These are phyloP conservation scores for Bipolaris sorokiniana DNA, from an alignment of 2,329 filamentous ascomycete species.

Conservation along the genomic window DNA sequence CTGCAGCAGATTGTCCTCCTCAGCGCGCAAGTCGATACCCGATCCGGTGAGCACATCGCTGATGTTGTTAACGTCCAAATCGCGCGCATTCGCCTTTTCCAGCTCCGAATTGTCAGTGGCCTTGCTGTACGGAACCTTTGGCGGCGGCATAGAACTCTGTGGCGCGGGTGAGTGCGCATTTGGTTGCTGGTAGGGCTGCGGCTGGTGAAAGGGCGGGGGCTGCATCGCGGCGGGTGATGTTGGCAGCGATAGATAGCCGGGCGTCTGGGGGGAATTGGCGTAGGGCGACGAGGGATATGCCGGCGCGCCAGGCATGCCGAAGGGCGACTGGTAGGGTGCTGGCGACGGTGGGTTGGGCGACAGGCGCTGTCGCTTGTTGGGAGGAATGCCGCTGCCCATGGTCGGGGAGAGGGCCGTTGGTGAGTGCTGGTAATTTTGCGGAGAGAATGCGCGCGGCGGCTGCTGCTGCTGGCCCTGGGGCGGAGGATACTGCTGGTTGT, in stretches of 20 bases:
- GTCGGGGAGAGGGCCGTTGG: conserved; percentile 59
- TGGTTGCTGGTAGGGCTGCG: conserved; percentile 52
- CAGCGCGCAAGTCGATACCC: conserved; percentile 84
- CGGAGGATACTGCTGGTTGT: conserved; percentile 40
- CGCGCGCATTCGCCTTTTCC: conserved; percentile 61
- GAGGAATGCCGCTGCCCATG: conserved; percentile 58
- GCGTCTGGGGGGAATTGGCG: conserved; percentile 40
- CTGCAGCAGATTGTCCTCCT: conserved; percentile 80
- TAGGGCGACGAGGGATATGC: conserved; percentile 49
- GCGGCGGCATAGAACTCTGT: conserved; percentile 64
- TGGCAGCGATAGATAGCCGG: conserved; percentile 40
- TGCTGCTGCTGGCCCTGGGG: conserved; percentile 29
- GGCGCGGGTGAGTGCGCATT: conserved; percentile 31
- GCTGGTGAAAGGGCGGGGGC: conserved; percentile 57
- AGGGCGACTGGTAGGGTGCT: conserved; percentile 52
- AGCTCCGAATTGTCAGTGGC: conserved; percentile 50
- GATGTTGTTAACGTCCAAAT: conserved; percentile 71
- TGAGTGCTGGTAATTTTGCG: conserved; percentile 55
- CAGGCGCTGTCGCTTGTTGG: conserved; percentile 74
- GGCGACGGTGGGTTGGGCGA: conserved; percentile 70
- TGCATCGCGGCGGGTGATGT: conserved; percentile 40
- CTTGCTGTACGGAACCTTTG: conserved; percentile 64
- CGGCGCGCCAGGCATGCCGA: conserved; percentile 52
- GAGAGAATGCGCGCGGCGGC: conserved; percentile 51
- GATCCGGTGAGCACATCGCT: conserved; percentile 84